Conservation (phyloP, 2,329 filamentous ascomycete genomes). For the Leptoxyphium fumago region DNA sequence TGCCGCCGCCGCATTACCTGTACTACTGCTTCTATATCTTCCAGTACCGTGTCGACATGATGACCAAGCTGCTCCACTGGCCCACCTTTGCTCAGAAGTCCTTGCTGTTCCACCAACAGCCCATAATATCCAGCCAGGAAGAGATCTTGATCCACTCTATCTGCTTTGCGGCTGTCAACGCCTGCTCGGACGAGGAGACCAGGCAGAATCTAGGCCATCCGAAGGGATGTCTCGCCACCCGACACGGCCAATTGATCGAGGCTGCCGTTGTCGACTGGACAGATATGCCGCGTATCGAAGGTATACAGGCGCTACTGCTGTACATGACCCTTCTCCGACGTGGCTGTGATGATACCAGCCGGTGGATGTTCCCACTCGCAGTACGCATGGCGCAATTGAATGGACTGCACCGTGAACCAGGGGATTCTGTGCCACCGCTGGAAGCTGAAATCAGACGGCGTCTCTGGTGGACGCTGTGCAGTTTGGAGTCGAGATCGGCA, state of each 20-base stretch:
- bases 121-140: slow-evolving; percentile 3
- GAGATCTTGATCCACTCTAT: slow-evolving; percentile 11
- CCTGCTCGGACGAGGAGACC: slow-evolving; percentile 11
- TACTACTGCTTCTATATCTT: slow-evolving; percentile 17
- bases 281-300: slow-evolving; percentile 8
- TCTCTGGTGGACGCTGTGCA: neutral
- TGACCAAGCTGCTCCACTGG: slow-evolving; percentile 16
- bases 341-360: slow-evolving; percentile 4
- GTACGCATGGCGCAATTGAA: slow-evolving; percentile 10
- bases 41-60: slow-evolving; percentile 12
- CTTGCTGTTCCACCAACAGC: slow-evolving; percentile 5
- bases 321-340: slow-evolving; percentile 12
- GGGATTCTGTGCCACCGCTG: slow-evolving; percentile 5
- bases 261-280: neutral
- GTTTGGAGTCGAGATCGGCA: neutral
- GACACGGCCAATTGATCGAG: neutral
- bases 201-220: slow-evolving; percentile 2
- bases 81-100: slow-evolving; percentile 10
- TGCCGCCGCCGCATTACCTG: slow-evolving; percentile 8
- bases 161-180: slow-evolving; percentile 13
- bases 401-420: slow-evolving; percentile 7
- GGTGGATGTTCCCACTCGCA: slow-evolving; percentile 8
- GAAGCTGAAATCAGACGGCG: slow-evolving; percentile 5
- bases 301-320: slow-evolving; percentile 10
- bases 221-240: neutral